Conservation (phyloP, 2,329 filamentous ascomycete genomes). For the Emmonsiellopsis sp. region DNA sequence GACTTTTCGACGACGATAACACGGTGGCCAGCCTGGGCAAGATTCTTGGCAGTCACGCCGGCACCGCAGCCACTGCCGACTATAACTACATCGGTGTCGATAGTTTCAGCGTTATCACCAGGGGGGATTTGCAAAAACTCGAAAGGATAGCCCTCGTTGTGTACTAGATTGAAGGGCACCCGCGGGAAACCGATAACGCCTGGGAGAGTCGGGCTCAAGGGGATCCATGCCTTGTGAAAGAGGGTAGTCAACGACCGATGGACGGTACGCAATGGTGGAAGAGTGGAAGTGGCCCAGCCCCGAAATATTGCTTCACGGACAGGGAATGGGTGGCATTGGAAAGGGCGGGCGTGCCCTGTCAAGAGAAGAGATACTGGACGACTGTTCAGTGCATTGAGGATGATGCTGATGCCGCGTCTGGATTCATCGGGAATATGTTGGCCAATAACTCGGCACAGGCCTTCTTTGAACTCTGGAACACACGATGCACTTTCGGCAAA, state of each 20-base stretch:
- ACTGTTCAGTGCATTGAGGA: constrained; percentile 47
- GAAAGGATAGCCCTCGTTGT: constrained; percentile 44
- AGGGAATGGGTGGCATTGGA: constrained; percentile 46
- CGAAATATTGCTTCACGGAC: constrained; percentile 47
- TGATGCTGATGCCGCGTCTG: constrained; percentile 40
- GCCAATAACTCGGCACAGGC: constrained; percentile 40
- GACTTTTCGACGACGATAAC: constrained; percentile 78
- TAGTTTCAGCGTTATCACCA: constrained; percentile 43
- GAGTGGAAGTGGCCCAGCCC: constrained; percentile 44
- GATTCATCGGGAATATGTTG: constrained; percentile 41
- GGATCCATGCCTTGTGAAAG: constrained; percentile 45
- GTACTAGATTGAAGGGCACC: constrained; percentile 45
- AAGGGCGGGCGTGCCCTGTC: constrained; percentile 47
- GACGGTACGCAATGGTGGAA: constrained; percentile 44
- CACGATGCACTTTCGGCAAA: constrained; percentile 41
- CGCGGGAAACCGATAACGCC: constrained; percentile 46
- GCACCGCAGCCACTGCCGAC: constrained; percentile 83
- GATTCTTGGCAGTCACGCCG: constrained; percentile 68
- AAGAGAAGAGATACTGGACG: constrained; percentile 47
- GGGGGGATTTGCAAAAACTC: constrained; percentile 51
- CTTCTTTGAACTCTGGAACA: constrained; percentile 42
- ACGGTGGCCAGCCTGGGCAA: constrained; percentile 64
- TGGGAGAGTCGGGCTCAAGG: constrained; percentile 42
- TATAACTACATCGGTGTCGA: constrained; percentile 75
- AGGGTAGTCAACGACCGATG: constrained; percentile 42